Base-by-base conservation (phyloP, 2,329 filamentous ascomycete genomes). In the Aspergillus thermomutatus region DNA sequence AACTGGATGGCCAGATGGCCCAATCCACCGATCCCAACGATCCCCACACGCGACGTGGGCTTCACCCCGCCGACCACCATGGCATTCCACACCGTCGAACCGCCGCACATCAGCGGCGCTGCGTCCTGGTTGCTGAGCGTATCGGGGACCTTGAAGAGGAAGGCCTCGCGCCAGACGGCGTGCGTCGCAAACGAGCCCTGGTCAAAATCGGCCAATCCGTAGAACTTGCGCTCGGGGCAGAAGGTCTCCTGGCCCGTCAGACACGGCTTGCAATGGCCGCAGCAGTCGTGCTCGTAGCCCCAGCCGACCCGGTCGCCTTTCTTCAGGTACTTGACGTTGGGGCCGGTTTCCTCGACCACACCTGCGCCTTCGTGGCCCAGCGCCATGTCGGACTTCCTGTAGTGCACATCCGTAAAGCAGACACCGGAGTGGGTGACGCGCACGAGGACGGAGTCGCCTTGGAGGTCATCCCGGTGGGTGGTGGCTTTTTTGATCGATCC, bases 1-100 rank as follows among this genome's bases (percentile, higher is more conserved):
- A 82, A 90, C 60, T 89, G 80, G n/a, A 91, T 72, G 1, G 82
- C 89, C 59, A 90, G 85, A 64, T 92, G 87, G 0, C 88, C 88
- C 0, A 91, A 75, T 0, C 88, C 88, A 10, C 88, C 88, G 47
- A 92, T 80, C 1, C 90, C 90, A 51, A 91, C 86, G 3, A 93
- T 79, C 14, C 89, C 90, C 60, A 92, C 81, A 1, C 65, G 62
- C 10, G 64, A 55, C 0, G 63, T 67, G 0, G 64, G 53, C n/a
- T 60, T 64, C 28, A 70, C 64, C 0, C 55, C 50, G 1, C 62
- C 64, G 8, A 65, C 59, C n/a, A 63, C 52, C 19, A 72, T 54
- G 0, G 68, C 69, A 27, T 69, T 71, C 55, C 60, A 71, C 2
- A 74, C 71, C 1, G 73, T 76, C 11, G 73, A 70, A 8, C 74